Evolutionary conservation across 2,329 filamentous ascomycete genomes (phyloP), one percentile per base, ranked within the genome.

Genomic region (Clarireedia paspali): DNA sequence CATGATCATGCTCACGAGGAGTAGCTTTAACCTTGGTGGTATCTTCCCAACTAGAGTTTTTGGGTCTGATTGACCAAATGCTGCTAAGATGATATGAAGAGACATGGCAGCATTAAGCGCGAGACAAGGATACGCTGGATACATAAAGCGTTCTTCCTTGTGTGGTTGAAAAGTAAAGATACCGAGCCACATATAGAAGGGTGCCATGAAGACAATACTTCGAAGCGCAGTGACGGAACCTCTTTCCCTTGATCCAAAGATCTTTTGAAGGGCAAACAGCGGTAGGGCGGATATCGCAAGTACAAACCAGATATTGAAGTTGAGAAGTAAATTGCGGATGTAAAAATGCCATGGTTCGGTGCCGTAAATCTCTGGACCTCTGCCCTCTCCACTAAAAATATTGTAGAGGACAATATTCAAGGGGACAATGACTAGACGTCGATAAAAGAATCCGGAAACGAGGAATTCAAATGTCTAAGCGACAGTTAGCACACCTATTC

Each of bases 71-170:
- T 83, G 85, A 17, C 91, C 90, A 48, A 96, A 73, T 39, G 86
- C 85, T 12, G 84, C 78, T 15, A 97, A 77, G 1, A 95, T 67
- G 57, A 95, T 87, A 70, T 97, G 91, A 38, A 95, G 75, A 4
- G 89, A 82, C 53, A 96, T 80, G 7, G 92, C 88, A 2, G 91
- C 91, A 66, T 96, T 96, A 38, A 99, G 77, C 0, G 88, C 87
- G 39, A 99, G 77, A 60, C 92, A 90, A 1, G 94, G 94, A 66
- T 99, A 99, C 2, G 84, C 88, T 0, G 94, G 94, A 67, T 96
- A 99, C 91, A 99, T 97, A 75, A 99, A 99, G 6, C 94, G 81
- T 72, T 99, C 94, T 70, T 99, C 94, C 68, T 99, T 99, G 74
- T 99, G 94, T 15, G 94, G 89, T 69, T 99, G 94, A 7, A 87